Conservation (phyloP, 192 early-diverging fungal species). For the Gigaspora rosea region DNA sequence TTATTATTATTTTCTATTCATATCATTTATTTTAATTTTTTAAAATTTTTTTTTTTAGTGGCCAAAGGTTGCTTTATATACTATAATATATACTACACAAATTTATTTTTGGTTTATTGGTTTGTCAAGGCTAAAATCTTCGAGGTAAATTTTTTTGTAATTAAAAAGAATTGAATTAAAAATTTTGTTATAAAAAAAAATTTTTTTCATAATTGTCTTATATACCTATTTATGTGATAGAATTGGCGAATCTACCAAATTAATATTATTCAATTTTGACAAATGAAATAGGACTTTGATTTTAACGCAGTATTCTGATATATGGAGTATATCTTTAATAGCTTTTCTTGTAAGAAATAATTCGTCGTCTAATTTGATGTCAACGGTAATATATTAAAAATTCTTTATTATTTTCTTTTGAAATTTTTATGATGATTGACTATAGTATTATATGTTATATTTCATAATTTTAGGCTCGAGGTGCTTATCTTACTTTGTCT, state of each 20-base stretch:
- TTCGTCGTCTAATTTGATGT: conserved; percentile 26
- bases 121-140: conserved; percentile 15
- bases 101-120: conserved; percentile 45
- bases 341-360: conserved; percentile 38
- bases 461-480: background rate
- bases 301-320: conserved; percentile 46
- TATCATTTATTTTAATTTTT: background rate
- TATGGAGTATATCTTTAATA: conserved; percentile 43
- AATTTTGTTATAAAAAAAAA: too few species aligned
- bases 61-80: conserved; percentile 13
- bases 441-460: too few species aligned
- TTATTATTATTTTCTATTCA: background rate
- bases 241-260: background rate
- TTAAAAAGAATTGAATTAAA: too few species aligned
- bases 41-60: background rate
- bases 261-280: background rate
- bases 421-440: background rate
- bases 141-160: background rate
- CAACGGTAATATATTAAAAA: conserved; percentile 14
- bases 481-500: background rate
- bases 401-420: background rate
- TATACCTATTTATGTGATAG: too few species aligned
- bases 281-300: conserved; percentile 38
- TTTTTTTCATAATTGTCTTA: too few species aligned
- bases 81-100: conserved; percentile 33